Conservation (phyloP, 495 filamentous ascomycete genomes). For the Sporormia fimetaria region DNA sequence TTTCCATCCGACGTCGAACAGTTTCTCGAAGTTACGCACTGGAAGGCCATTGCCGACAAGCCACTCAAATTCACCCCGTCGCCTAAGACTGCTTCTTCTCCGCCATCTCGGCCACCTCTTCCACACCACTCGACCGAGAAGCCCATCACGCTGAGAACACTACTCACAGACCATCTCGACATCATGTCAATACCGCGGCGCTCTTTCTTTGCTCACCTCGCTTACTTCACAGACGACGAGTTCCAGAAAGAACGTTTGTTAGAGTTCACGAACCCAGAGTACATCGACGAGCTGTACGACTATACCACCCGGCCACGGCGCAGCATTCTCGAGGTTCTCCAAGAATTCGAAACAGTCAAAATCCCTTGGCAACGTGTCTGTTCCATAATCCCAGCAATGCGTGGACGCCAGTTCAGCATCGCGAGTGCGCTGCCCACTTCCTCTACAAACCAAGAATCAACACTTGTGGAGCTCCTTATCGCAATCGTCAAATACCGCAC, state of each 20-base stretch:
- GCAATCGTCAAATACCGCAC: conserved; percentile 91
- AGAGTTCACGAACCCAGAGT: conserved; percentile 67
- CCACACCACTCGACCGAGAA: conserved; percentile 15
- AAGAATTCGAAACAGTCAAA: conserved; percentile 76
- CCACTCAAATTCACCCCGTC: conserved; percentile 42
- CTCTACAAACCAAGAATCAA: conserved; percentile 20
- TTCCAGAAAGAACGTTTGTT: conserved; percentile 68
- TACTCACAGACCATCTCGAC: conserved; percentile 74
- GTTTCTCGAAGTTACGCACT: conserved; percentile 64
- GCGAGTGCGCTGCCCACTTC: conserved; percentile 52
- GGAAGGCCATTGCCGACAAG: conserved; percentile 58
- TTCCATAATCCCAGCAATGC: conserved; percentile 61
- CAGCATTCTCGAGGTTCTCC: conserved; percentile 79
- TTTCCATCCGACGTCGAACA: conserved; percentile 62
- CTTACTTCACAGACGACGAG: conserved; percentile 57
- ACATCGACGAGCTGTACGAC: conserved; percentile 84
- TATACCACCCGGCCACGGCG: conserved; percentile 88
- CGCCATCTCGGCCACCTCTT: conserved; percentile 36
- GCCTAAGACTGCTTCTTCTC: conserved; percentile 13
- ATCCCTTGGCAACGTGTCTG: conserved; percentile 64
- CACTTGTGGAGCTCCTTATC: conserved; percentile 62
- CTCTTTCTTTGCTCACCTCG: conserved; percentile 65
- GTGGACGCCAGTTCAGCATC: conserved; percentile 78
- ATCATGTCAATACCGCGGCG: conserved; percentile 80
- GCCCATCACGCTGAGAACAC: conserved; percentile 53